phyloP scores from a whole-genome alignment of 2,329 filamentous ascomycete species.

The Paraphoma chrysanthemicola region DNA sequence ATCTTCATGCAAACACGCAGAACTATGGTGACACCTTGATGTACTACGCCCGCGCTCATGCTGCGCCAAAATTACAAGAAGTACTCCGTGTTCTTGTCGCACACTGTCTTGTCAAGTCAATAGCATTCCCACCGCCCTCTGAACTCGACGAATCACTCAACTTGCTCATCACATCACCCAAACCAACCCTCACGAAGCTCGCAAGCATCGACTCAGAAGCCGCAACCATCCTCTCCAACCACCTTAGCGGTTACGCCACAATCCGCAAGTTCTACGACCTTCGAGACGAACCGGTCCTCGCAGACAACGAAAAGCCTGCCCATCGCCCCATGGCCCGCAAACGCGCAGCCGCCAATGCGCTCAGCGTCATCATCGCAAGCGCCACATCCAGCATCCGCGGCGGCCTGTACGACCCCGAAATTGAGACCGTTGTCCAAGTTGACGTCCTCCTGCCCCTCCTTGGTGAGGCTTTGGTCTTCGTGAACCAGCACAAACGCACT shows the following conservation, averaged over 20 bases:
- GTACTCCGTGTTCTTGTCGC: constrained; percentile 87
- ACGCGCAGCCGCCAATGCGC: constrained; percentile 73
- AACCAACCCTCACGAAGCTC: constrained; percentile 72
- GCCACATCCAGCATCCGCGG: constrained; percentile 91
- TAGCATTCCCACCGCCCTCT: constrained; percentile 73
- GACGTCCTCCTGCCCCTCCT: constrained; percentile 85
- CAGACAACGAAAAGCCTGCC: constrained; percentile 47
- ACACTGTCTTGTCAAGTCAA: constrained; percentile 84
- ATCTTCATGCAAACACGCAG: constrained; percentile 73
- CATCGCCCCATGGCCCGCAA: constrained; percentile 66
- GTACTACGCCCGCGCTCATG: constrained; percentile 89
- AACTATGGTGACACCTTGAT: constrained; percentile 86
- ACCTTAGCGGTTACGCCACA: constrained; percentile 91
- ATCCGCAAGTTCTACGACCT: constrained; percentile 88
- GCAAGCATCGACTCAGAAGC: constrained; percentile 80
- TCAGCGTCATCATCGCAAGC: constrained; percentile 84
- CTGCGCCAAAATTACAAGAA: constrained; percentile 78
- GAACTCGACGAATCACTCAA: constrained; percentile 78
- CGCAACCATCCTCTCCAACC: constrained; percentile 80
- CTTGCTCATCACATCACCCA: constrained; percentile 74
- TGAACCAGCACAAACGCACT: constrained; percentile 67
- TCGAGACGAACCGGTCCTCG: constrained; percentile 70
- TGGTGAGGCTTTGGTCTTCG: constrained; percentile 81
- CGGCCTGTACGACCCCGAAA: constrained; percentile 81
- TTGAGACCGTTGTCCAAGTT: constrained; percentile 84